These are phyloP conservation scores for Ceriops tagal DNA, from an alignment of 345 rosid genomes.

Conservation along the genomic window DNA sequence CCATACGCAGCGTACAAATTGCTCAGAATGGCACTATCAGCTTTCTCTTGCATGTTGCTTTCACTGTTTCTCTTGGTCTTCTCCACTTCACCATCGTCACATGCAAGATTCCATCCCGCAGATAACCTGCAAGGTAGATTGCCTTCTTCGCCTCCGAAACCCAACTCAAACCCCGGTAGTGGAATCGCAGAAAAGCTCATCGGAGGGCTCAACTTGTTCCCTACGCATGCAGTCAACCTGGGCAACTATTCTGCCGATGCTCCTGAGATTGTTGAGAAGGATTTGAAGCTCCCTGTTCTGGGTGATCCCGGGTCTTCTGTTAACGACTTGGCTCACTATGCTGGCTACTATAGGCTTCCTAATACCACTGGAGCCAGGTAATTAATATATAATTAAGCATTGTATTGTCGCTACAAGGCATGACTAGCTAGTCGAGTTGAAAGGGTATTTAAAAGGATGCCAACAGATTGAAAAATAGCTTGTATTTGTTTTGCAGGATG, in stretches of 20 bases:
- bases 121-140: too few relatives aligned
- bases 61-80: too few relatives aligned
- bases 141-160: too few relatives aligned
- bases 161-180: too few relatives aligned
- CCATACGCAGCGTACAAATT: too few relatives aligned
- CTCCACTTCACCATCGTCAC: too few relatives aligned
- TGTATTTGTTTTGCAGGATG: conserved; percentile 45
- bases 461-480: too few relatives aligned
- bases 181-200: conserved; percentile 1
- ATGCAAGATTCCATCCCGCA: too few relatives aligned
- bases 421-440: too few relatives aligned
- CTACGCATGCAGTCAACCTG: background rate
- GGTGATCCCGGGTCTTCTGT: conserved; percentile 2
- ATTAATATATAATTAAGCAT: background rate
- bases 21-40: too few relatives aligned
- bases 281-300: background rate
- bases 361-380: background rate
- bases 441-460: too few relatives aligned
- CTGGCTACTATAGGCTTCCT: conserved; percentile 1
- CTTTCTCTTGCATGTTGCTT: too few relatives aligned
- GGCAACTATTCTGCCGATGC: background rate
- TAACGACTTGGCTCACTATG: conserved; percentile 1
- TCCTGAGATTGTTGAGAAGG: background rate
- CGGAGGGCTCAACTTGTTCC: background rate
- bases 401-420: background rate